Evolutionary conservation across 2,329 filamentous ascomycete genomes (phyloP).

Genomic region (Colletotrichum incanum): DNA sequence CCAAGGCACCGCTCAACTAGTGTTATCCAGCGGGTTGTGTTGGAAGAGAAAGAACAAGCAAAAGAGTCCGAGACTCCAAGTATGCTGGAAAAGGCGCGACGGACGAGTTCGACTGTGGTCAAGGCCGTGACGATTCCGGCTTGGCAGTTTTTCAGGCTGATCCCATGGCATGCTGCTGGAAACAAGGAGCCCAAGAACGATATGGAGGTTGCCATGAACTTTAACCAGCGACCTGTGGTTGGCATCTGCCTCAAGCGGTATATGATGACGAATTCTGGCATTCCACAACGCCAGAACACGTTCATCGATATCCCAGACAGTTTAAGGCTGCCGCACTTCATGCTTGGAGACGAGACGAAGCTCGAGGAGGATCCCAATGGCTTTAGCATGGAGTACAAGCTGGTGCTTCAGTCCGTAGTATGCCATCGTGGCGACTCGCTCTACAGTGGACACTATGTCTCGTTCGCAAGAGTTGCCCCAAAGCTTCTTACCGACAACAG

Average conservation of each 20-base stretch:
- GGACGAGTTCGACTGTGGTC: conserved; percentile 65
- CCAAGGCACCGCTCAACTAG: conserved; percentile 69
- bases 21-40: conserved; percentile 73
- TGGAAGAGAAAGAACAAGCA: conserved; percentile 66
- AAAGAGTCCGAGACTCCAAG: conserved; percentile 59
- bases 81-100: conserved; percentile 60
- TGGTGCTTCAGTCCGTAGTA: conserved; percentile 91
- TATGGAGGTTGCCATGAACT: conserved; percentile 89
- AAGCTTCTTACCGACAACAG: conserved; percentile 74
- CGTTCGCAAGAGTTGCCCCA: conserved; percentile 83
- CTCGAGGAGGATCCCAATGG: conserved; percentile 71
- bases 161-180: conserved; percentile 87
- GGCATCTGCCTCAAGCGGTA: conserved; percentile 96
- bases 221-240: conserved; percentile 87
- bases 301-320: conserved; percentile 90
- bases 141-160: conserved; percentile 96
- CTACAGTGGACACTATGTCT: conserved; percentile 92
- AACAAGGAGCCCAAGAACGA: conserved; percentile 73
- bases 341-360: conserved; percentile 80
- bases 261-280: conserved; percentile 78
- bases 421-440: conserved; percentile 91
- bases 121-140: conserved; percentile 96
- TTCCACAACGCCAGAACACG: conserved; percentile 81
- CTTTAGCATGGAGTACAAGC: conserved; percentile 91
- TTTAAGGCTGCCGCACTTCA: conserved; percentile 90